Evolutionary conservation across 306 rosid species (phyloP).

Genomic region (Arachis hypogaea): DNA sequence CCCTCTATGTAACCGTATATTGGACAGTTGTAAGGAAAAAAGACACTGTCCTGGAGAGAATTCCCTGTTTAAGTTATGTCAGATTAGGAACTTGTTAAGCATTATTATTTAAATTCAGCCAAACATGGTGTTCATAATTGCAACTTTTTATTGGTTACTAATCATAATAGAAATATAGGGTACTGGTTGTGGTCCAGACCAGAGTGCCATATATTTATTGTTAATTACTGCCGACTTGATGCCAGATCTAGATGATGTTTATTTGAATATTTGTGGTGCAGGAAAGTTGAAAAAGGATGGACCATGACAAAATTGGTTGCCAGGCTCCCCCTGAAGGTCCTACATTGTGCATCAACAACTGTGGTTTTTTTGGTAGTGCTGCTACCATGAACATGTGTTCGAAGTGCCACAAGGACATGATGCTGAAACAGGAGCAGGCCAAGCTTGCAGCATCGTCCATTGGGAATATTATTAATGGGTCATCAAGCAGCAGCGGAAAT

Average conservation of each 20-base stretch:
- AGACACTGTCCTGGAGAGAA: background rate
- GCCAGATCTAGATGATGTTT: constrained; percentile 1
- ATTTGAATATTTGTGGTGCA: constrained; percentile 41
- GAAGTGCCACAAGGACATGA: constrained; percentile 74
- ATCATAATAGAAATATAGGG: background rate
- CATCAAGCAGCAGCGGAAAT: constrained; percentile 54
- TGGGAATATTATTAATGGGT: constrained; percentile 81
- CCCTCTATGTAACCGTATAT: background rate
- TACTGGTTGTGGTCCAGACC: background rate
- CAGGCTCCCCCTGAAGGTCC: constrained; percentile 81
- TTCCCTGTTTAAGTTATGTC: constrained; percentile 3
- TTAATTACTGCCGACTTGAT: background rate
- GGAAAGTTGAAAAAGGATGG: constrained; percentile 61
- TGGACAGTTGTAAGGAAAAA: constrained; percentile 23
- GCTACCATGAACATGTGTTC: constrained; percentile 87
- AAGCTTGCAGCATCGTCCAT: constrained; percentile 73
- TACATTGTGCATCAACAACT: constrained; percentile 68
- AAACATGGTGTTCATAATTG: constrained; percentile 13
- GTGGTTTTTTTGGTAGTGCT: constrained; percentile 79
- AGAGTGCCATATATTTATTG: constrained; percentile 11
- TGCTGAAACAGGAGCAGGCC: constrained; percentile 72
- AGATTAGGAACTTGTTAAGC: background rate
- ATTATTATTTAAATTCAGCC: background rate
- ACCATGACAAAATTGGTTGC: constrained; percentile 76
- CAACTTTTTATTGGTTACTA: background rate